Percentiles rank a stretch among this genome's conserved stretches.
These are phyloP conservation scores for Sordariomycetes sp. DNA, from an alignment of 2,329 filamentous ascomycete species.

Conservation along the genomic window DNA sequence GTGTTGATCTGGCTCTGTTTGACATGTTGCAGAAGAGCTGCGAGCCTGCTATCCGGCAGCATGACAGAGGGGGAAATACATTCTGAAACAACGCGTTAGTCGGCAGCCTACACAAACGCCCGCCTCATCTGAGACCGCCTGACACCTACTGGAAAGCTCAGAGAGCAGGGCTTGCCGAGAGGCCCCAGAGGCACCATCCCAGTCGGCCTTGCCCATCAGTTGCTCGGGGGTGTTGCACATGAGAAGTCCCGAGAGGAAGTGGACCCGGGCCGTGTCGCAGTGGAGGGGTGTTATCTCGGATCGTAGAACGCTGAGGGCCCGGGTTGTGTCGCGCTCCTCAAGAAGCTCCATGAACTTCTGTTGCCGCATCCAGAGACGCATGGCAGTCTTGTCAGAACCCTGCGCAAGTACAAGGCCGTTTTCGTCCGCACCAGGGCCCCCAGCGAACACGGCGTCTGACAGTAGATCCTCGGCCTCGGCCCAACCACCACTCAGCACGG, in stretches of 20 bases:
- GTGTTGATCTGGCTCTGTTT: slow-evolving; percentile 74
- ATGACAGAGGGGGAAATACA: slow-evolving; percentile 94
- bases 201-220: slow-evolving; percentile 64
- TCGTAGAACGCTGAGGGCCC: slow-evolving; percentile 73
- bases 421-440: slow-evolving; percentile 19
- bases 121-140: slow-evolving; percentile 5
- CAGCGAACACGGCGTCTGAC: slow-evolving; percentile 37
- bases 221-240: slow-evolving; percentile 79
- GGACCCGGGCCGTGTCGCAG: slow-evolving; percentile 56
- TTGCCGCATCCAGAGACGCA: slow-evolving; percentile 81
- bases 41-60: slow-evolving; percentile 86
- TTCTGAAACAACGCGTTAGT: slow-evolving; percentile 31
- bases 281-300: slow-evolving; percentile 80
- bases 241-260: slow-evolving; percentile 73
- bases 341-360: slow-evolving; percentile 93
- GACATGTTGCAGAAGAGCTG: slow-evolving; percentile 69
- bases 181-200: slow-evolving; percentile 70
- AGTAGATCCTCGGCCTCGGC: slow-evolving; percentile 73
- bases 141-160: slow-evolving; percentile 67
- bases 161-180: slow-evolving; percentile 69
- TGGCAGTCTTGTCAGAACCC: slow-evolving; percentile 63
- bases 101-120: neutral
- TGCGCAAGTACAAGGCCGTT: slow-evolving; percentile 65
- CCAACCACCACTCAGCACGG: slow-evolving; percentile 77
- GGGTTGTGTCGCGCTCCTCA: slow-evolving; percentile 61